Percentiles rank a stretch among this genome's conserved stretches.
Evolutionary conservation across 257 asterid genomes (phyloP).

Genomic region (Gentiana straminea): DNA sequence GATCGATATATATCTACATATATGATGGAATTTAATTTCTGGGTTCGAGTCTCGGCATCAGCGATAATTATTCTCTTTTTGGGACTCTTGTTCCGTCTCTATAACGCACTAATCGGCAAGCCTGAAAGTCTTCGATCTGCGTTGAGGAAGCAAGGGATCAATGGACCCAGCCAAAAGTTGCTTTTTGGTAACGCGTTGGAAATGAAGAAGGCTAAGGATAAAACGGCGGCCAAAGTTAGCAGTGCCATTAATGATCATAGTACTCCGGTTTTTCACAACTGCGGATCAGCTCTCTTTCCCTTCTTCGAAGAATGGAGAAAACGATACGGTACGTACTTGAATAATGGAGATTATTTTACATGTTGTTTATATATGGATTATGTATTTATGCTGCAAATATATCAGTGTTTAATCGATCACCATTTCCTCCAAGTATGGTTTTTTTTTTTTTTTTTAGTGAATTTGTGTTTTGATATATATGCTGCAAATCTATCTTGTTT

Average conservation of each 20-base stretch:
- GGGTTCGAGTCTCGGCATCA: slow-evolving; percentile 8
- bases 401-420: too few species aligned
- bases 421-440: too few species aligned
- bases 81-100: slow-evolving; percentile 23
- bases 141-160: slow-evolving; percentile 33
- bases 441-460: too few species aligned
- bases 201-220: slow-evolving; percentile 23
- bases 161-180: slow-evolving; percentile 34
- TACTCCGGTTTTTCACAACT: slow-evolving; percentile 27
- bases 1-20: not conserved
- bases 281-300: slow-evolving; percentile 33
- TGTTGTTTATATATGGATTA: too few species aligned
- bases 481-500: too few species aligned
- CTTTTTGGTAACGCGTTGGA: slow-evolving; percentile 35
- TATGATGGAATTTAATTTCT: slow-evolving; percentile 10
- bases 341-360: too few species aligned
- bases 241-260: slow-evolving; percentile 1
- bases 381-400: too few species aligned
- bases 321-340: slow-evolving; percentile 24
- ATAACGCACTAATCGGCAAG: slow-evolving; percentile 23
- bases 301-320: slow-evolving; percentile 36
- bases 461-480: too few species aligned
- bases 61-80: slow-evolving; percentile 9
- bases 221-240: slow-evolving; percentile 4
- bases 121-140: slow-evolving; percentile 36